A percentile compares a stretch with the other conserved stretches of the same genome.
Conservation (phyloP, 2,329 filamentous ascomycete genomes). For the Lomentospora prolificans region DNA sequence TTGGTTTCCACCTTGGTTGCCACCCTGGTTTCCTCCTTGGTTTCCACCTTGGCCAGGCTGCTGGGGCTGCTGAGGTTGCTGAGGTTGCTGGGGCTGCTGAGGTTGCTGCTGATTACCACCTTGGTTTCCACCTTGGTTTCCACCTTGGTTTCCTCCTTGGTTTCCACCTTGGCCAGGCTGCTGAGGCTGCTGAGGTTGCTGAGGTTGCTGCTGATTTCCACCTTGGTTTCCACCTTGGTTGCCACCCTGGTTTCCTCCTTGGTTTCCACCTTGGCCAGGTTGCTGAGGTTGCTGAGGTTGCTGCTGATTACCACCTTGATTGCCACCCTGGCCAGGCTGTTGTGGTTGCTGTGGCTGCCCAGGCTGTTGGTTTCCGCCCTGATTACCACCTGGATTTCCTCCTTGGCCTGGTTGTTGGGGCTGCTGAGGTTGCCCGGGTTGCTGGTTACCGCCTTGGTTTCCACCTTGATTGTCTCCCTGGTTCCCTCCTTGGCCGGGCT, state of each 20-base stretch:
- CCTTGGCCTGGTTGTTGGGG: background rate
- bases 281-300: background rate
- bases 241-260: background rate
- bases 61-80: background rate
- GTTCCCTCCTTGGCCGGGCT: background rate
- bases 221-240: background rate
- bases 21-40: background rate
- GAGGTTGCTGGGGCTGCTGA: background rate
- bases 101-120: background rate
- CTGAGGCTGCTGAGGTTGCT: background rate
- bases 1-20: background rate
- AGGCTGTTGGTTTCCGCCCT: background rate
- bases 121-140: background rate
- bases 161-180: background rate
- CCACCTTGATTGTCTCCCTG: background rate
- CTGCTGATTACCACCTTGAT: background rate
- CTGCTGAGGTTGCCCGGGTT: background rate
- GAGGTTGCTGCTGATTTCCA: background rate
- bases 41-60: background rate
- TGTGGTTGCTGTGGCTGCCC: background rate
- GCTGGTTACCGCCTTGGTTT: background rate
- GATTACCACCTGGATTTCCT: background rate
- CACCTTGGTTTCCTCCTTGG: background rate
- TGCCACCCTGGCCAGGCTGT: background rate
- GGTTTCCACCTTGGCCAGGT: background rate